These are phyloP conservation scores for Coniochaeta sp. DNA, from an alignment of 2,329 filamentous ascomycete species.

Conservation along the genomic window DNA sequence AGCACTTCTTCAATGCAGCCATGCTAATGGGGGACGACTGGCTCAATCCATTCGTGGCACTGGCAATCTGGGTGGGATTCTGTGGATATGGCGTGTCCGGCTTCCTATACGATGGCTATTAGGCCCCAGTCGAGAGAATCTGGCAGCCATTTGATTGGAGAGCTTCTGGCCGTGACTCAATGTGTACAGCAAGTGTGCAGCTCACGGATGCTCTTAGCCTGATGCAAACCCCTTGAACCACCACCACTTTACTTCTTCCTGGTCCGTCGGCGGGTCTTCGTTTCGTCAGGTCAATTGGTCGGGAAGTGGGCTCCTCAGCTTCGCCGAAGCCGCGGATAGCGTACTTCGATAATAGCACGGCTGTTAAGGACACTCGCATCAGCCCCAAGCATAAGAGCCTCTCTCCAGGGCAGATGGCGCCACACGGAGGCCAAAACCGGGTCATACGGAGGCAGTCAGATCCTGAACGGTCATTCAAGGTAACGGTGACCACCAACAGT, in stretches of 20 bases:
- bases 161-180: background rate
- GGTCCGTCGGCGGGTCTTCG: background rate
- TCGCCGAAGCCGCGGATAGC: conserved; percentile 2
- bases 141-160: background rate
- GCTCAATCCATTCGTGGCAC: background rate
- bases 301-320: conserved; percentile 1
- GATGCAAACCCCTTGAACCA: background rate
- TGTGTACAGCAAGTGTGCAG: background rate
- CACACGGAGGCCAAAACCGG: background rate
- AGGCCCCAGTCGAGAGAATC: background rate
- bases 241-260: background rate
- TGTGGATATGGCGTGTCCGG: background rate
- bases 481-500: background rate
- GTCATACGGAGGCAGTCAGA: background rate
- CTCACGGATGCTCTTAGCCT: background rate
- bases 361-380: background rate
- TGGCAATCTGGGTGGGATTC: background rate
- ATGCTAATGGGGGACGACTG: background rate
- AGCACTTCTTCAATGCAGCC: background rate
- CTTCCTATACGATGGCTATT: background rate
- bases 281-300: background rate
- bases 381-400: background rate
- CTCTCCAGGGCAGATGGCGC: background rate
- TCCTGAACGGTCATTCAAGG: background rate
- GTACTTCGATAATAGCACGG: background rate